Percentiles rank a stretch among this genome's conserved stretches.
These are phyloP conservation scores for Paecilomyces variotii DNA, from an alignment of 2,329 filamentous ascomycete species.

Conservation along the genomic window DNA sequence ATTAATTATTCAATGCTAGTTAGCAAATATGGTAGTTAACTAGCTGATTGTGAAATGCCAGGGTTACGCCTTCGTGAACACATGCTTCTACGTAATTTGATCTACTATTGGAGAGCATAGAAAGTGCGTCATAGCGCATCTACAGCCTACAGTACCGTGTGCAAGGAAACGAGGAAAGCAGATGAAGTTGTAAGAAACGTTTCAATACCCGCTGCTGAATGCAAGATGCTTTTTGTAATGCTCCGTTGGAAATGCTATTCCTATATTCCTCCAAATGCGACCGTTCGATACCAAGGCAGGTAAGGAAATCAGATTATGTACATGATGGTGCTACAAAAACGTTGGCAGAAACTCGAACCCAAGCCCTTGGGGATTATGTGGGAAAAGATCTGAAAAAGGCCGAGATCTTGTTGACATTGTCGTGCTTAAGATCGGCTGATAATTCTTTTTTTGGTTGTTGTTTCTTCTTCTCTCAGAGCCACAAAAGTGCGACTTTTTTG, in stretches of 20 bases:
- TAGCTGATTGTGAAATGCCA: too few species aligned
- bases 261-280: neutral
- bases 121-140: too few species aligned
- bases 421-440: neutral
- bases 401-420: neutral
- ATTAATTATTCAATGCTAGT: too few species aligned
- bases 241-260: neutral
- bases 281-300: neutral
- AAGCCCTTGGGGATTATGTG: neutral
- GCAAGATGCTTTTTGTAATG: neutral
- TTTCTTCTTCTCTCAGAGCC: neutral
- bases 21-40: too few species aligned
- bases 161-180: neutral
- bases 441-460: neutral
- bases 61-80: too few species aligned
- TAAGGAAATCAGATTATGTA: slow-evolving; percentile 4
- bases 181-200: neutral
- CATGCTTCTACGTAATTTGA: too few species aligned
- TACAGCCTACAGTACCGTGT: too few species aligned
- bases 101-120: too few species aligned
- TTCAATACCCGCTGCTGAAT: neutral
- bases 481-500: slow-evolving; percentile 21
- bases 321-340: slow-evolving; percentile 1
- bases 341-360: neutral
- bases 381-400: neutral